phyloP scores from a whole-genome alignment of 441 rosid genomes.

The Pelargonium cotyledonis region DNA sequence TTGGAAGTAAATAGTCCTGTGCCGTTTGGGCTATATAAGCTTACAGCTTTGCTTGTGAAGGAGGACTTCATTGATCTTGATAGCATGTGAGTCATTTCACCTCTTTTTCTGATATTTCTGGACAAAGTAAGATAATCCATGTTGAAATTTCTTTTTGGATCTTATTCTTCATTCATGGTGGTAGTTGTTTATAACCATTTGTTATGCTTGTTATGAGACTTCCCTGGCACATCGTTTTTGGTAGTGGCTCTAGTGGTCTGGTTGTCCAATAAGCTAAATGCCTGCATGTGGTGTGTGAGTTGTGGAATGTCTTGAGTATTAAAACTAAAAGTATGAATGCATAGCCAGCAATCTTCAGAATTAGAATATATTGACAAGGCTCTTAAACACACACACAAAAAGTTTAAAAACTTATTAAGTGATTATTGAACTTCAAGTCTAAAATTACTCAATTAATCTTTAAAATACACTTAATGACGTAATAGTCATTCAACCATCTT shows the following conservation, averaged over 20 bases:
- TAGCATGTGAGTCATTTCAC: slow-evolving; percentile 66
- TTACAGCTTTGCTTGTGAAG: slow-evolving; percentile 93
- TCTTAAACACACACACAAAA: too few relatives aligned
- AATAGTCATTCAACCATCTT: too few relatives aligned
- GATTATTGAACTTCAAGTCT: too few relatives aligned
- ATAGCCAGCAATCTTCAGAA: background rate
- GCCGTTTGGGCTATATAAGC: slow-evolving; percentile 87
- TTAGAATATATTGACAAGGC: background rate
- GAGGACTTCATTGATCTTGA: slow-evolving; percentile 90
- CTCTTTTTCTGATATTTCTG: background rate
- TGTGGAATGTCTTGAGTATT: background rate
- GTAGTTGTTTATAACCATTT: background rate
- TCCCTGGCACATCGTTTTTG: background rate
- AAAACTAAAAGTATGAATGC: background rate
- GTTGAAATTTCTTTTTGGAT: slow-evolving; percentile 1
- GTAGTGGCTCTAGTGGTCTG: background rate
- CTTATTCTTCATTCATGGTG: background rate
- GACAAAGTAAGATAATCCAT: background rate
- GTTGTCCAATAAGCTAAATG: background rate
- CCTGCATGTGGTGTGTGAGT: background rate
- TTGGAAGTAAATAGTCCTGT: slow-evolving; percentile 79
- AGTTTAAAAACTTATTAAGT: too few relatives aligned
- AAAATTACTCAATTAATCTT: too few relatives aligned
- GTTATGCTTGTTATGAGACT: background rate
- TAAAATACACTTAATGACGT: too few relatives aligned